phyloP scores from a whole-genome alignment of 176 grass and related monocot genomes.

The Oryza longistaminata region DNA sequence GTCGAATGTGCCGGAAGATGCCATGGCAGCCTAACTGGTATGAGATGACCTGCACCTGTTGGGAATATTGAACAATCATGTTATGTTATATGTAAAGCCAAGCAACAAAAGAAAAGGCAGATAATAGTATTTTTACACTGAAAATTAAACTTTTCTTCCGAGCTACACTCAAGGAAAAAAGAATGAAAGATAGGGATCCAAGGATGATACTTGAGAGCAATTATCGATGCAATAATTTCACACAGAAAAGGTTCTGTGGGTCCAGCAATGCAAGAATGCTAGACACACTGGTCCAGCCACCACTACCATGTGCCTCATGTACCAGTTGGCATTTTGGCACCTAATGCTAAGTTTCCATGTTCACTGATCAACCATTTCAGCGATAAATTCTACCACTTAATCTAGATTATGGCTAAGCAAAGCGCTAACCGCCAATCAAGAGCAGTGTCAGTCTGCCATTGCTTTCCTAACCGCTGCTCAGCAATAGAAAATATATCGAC shows the following conservation, averaged over 20 bases:
- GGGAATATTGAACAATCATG: conserved; percentile 44
- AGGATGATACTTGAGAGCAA: conserved; percentile 41
- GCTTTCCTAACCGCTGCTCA: conserved; percentile 36
- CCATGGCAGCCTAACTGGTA: conserved; percentile 1
- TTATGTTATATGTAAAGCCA: conserved; percentile 29
- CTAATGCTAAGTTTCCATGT: conserved; percentile 49
- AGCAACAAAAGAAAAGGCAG: neutral
- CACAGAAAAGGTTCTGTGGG: conserved; percentile 53
- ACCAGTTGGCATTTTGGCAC: conserved; percentile 57
- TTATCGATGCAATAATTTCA: conserved; percentile 54
- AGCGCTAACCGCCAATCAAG: conserved; percentile 38
- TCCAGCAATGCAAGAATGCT: conserved; percentile 43
- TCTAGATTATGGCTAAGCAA: conserved; percentile 24
- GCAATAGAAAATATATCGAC: conserved; percentile 52
- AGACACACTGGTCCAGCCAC: conserved; percentile 53
- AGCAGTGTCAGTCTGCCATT: conserved; percentile 48
- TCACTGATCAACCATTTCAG: conserved; percentile 47
- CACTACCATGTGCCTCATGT: conserved; percentile 50
- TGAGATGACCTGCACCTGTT: conserved; percentile 28
- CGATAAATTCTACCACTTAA: conserved; percentile 34
- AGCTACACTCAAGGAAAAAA: neutral
- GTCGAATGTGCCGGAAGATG: conserved; percentile 29
- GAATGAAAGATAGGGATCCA: conserved; percentile 29
- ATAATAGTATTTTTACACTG: conserved; percentile 33
- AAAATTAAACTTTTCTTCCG: conserved; percentile 27